Evolutionary conservation across 192 early-diverging fungal genomes (phyloP).

Genomic region (Coemansia sp.): DNA sequence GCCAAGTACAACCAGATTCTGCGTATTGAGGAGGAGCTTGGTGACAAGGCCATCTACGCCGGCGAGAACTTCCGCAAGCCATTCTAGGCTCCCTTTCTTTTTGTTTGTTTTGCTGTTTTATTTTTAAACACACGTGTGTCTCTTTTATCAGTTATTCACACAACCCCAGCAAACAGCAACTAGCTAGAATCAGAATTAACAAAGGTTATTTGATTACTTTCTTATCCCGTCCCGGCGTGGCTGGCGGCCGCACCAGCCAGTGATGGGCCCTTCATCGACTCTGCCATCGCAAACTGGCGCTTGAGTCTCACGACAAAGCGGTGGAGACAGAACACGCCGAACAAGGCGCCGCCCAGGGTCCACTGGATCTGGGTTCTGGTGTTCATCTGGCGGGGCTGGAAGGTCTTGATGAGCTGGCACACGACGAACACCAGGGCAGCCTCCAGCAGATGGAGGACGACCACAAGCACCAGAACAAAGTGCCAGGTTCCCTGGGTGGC

Average conservation of each 20-base stretch:
- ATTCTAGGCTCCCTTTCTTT: conserved; percentile 30
- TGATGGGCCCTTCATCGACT: conserved; percentile 10
- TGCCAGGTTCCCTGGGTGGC: conserved; percentile 23
- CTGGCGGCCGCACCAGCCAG: not conserved
- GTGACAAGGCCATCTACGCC: conserved; percentile 89
- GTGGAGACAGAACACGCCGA: conserved; percentile 38
- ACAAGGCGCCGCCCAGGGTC: conserved; percentile 36
- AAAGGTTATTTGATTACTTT: no score
- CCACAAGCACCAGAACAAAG: conserved; percentile 21
- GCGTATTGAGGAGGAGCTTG: conserved; percentile 97
- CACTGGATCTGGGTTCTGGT: conserved; percentile 36
- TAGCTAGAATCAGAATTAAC: no score
- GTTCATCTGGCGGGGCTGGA: conserved; percentile 49
- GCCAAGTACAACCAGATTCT: conserved; percentile 99
- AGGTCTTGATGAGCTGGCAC: conserved; percentile 43
- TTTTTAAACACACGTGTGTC: not conserved
- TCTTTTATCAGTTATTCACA: not conserved
- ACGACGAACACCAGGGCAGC: conserved; percentile 18
- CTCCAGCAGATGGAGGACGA: conserved; percentile 22
- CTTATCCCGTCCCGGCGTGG: not conserved
- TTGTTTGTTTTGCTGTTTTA: conserved; percentile 1
- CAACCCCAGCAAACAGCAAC: no score
- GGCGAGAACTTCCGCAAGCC: conserved; percentile 88
- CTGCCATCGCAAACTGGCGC: conserved; percentile 38
- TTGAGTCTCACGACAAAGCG: conserved; percentile 17